These are phyloP conservation scores for Aureobasidium lini DNA, from an alignment of 2,329 filamentous ascomycete species.

Conservation along the genomic window DNA sequence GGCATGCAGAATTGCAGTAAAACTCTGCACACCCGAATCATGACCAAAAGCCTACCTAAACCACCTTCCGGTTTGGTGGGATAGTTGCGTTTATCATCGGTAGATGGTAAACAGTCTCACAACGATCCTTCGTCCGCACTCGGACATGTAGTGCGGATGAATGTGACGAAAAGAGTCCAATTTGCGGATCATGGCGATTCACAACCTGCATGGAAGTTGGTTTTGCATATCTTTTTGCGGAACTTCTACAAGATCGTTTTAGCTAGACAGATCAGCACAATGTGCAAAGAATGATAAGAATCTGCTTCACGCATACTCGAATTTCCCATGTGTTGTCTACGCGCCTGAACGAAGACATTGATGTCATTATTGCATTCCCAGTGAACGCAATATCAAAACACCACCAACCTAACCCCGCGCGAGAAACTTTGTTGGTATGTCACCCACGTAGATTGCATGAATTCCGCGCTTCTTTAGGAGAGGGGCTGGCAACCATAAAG, in stretches of 20 bases:
- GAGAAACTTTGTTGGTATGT: not conserved
- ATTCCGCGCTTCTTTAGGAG: not conserved
- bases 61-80: constrained; percentile 1
- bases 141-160: not conserved
- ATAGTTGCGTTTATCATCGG: not conserved
- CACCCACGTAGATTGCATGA: not conserved
- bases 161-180: not conserved
- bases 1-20: not conserved
- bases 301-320: too few species aligned
- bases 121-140: not conserved
- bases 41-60: not conserved
- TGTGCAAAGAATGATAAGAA: too few species aligned
- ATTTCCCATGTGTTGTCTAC: too few species aligned
- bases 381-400: not conserved
- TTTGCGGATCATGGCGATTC: not conserved
- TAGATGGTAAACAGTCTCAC: not conserved
- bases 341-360: not conserved
- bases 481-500: not conserved
- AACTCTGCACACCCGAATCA: not conserved
- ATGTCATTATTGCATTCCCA: not conserved
- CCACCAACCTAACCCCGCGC: not conserved
- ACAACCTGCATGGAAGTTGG: not conserved
- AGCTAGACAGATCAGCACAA: not conserved
- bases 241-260: not conserved
- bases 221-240: not conserved